Percentiles rank a stretch among this genome's conserved stretches.
Conservation (phyloP, 2,329 filamentous ascomycete species). For the Reticulascus tulasneorum region DNA sequence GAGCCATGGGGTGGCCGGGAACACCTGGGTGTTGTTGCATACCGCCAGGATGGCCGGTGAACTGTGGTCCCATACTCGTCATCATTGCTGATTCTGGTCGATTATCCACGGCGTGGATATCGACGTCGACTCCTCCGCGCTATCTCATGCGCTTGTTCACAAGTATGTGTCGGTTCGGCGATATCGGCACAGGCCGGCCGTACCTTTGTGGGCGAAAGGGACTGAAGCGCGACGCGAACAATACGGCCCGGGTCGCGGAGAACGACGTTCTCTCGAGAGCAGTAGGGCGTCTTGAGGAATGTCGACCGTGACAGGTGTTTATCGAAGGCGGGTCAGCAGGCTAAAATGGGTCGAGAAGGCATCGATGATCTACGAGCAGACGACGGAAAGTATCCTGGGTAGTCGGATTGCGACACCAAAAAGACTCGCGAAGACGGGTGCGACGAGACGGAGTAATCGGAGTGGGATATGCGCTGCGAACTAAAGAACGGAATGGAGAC, state of each 20-base stretch:
- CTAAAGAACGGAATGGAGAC: too few relatives aligned
- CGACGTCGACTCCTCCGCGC: constrained; percentile 40
- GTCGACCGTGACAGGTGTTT: constrained; percentile 10
- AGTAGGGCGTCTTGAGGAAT: too few relatives aligned
- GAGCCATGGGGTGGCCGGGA: constrained; percentile 60
- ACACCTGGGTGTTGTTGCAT: constrained; percentile 70
- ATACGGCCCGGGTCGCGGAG: too few relatives aligned
- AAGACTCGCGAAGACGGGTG: too few relatives aligned
- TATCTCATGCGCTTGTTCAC: constrained; percentile 44
- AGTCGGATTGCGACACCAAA: constrained; percentile 13
- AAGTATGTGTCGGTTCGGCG: constrained; percentile 2
- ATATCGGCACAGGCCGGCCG: constrained; percentile 8
- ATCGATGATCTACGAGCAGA: constrained; percentile 13
- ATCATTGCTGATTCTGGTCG: constrained; percentile 56
- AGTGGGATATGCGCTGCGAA: too few relatives aligned
- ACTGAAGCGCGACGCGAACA: constrained; percentile 14
- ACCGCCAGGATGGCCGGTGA: constrained; percentile 62
- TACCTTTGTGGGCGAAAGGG: constrained; percentile 3
- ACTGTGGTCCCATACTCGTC: constrained; percentile 63
- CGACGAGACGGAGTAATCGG: too few relatives aligned
- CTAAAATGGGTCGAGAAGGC: constrained; percentile 8
- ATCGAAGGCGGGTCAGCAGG: constrained; percentile 9
- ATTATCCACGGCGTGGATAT: constrained; percentile 59
- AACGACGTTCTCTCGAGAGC: too few relatives aligned
- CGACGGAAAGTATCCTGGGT: constrained; percentile 7